Base-by-base conservation (phyloP, 2,329 filamentous ascomycete genomes). In the Aspergillus pseudoviridinutans region DNA sequence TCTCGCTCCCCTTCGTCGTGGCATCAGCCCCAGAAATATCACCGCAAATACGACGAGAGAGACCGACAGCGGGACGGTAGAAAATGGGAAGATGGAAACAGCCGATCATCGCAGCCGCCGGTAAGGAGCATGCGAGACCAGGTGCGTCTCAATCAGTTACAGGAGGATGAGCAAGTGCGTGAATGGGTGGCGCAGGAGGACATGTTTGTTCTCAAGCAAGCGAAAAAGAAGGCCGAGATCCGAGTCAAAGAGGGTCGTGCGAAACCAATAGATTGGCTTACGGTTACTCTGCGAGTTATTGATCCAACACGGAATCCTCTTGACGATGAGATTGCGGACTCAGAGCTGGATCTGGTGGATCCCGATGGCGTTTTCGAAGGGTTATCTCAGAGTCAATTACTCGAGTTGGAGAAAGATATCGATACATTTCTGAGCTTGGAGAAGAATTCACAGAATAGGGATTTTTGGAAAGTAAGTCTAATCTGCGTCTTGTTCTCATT, bases 221-320 rank as follows among this genome's bases (percentile, higher is more conserved):
- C 93, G 50, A 99, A 97, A 82, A 97, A 95, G 80, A 97, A 97
- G 80, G 93, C 94, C 46, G 90, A 92, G 63, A 95, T 99, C 65
- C 88, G 94, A 44, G 92, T 97, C 49, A 90, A 92, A 66, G 92
- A 95, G 74, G 89, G 90, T 10, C 86, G 95, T 64, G 92, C 93
- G 56, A 92, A 91, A 70, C 90, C 93, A 9, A 93, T 97, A 68
- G 94, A 99, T 77, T 92, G 90, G 81, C 84, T 99, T 49, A 91
- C 92, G 1, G 94, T 97, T 68, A 95, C 90, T 59, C 79, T 99
- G 61, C 87, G 91, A 64, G 90, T 93, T 61, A 87, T 97, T 63
- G 94, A 99, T 71, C 82, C 87, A 29, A 90, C 92, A 51, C 87
- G 89, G 66, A 88, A 95, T 70, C 78, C 81, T 1, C 77, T 92